Evolutionary conservation across 2,329 filamentous ascomycete genomes (phyloP).

Genomic region (Thermochaetoides dissita): DNA sequence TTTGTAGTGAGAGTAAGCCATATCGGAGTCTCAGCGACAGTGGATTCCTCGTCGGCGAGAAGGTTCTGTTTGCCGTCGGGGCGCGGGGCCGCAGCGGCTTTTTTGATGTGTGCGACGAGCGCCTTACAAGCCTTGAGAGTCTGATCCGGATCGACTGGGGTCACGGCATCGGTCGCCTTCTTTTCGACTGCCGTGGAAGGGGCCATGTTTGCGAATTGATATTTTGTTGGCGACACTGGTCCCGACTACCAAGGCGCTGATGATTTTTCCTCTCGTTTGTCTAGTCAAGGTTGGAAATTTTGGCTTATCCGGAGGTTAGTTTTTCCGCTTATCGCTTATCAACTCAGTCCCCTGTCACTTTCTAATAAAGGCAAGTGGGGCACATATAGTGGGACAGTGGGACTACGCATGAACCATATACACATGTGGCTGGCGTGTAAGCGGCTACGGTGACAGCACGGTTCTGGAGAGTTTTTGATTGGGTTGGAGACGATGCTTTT

Average conservation of each 20-base stretch:
- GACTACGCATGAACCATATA: no score
- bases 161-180: constrained; percentile 18
- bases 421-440: no score
- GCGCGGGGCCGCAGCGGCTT: constrained; percentile 34
- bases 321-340: constrained; percentile 10
- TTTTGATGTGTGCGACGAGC: constrained; percentile 47
- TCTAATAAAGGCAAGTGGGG: constrained; percentile 9
- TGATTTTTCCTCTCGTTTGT: constrained; percentile 8
- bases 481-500: no score
- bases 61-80: constrained; percentile 42
- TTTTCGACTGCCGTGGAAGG: constrained; percentile 21
- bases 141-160: constrained; percentile 29
- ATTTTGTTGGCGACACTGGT: constrained; percentile 3
- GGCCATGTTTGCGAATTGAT: constrained; percentile 18
- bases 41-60: constrained; percentile 28
- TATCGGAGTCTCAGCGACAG: constrained; percentile 36
- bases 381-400: not conserved
- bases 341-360: constrained; percentile 5
- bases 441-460: no score
- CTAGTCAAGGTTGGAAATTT: constrained; percentile 12
- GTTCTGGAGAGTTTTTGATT: no score
- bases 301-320: constrained; percentile 8
- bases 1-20: constrained; percentile 53
- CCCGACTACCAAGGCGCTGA: constrained; percentile 1
- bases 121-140: constrained; percentile 50